phyloP scores from a whole-genome alignment of 805 yeast species.

The Candida berthetii region DNA sequence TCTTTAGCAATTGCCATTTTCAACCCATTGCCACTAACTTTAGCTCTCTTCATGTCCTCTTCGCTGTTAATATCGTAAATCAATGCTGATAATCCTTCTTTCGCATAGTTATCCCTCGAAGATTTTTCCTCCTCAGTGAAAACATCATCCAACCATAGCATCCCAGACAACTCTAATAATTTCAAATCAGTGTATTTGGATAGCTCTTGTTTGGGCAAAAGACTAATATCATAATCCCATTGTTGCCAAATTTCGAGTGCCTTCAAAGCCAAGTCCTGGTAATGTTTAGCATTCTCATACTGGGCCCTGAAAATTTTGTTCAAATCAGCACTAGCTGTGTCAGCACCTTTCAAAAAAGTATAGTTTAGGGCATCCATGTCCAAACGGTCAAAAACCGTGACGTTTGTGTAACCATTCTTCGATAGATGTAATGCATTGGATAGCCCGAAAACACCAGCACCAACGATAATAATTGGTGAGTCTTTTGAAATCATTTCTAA shows the following conservation, averaged over 20 bases:
- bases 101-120: constrained; percentile 1
- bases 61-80: constrained; percentile 23
- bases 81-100: constrained; percentile 20
- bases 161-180: constrained; percentile 2
- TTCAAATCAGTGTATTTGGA: not conserved
- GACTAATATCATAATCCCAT: constrained; percentile 1
- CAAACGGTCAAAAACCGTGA: constrained; percentile 31
- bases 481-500: constrained; percentile 7
- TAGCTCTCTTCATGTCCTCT: constrained; percentile 25
- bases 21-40: constrained; percentile 20
- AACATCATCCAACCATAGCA: constrained; percentile 3
- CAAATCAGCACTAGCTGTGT: constrained; percentile 34
- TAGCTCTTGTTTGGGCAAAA: not conserved
- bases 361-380: constrained; percentile 22
- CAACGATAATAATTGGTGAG: constrained; percentile 31
- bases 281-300: constrained; percentile 29
- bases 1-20: constrained; percentile 17
- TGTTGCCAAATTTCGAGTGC: constrained; percentile 6
- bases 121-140: not conserved
- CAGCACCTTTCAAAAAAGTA: constrained; percentile 29
- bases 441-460: constrained; percentile 44
- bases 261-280: constrained; percentile 19
- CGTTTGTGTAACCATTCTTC: constrained; percentile 27
- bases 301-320: constrained; percentile 32
- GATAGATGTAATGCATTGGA: constrained; percentile 37